phyloP scores from a whole-genome alignment of 1,284 basidiomycete species.

The Apiotrichum sp. region DNA sequence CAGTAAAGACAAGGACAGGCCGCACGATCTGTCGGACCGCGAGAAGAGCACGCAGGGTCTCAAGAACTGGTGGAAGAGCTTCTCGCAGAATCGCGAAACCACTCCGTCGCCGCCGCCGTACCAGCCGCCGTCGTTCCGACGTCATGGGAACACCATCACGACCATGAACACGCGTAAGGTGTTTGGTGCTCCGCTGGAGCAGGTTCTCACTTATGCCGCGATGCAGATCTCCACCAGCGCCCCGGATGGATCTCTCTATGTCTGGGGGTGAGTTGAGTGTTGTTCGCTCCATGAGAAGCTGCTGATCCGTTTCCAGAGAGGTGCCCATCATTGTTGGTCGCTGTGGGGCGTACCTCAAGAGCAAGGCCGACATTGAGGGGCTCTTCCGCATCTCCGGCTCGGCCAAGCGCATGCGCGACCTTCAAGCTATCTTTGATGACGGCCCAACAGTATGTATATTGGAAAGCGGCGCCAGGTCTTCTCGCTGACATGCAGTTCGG shows the following conservation, averaged over 20 bases:
- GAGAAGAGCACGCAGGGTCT: conserved; percentile 49
- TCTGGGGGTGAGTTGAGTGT: conserved; percentile 57
- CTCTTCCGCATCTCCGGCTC: conserved; percentile 92
- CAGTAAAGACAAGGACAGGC: neutral
- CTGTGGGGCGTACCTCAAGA: conserved; percentile 87
- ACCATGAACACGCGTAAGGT: conserved; percentile 49
- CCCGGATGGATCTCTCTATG: conserved; percentile 70
- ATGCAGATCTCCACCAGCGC: conserved; percentile 91
- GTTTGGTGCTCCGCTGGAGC: conserved; percentile 77
- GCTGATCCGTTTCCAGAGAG: conserved; percentile 55
- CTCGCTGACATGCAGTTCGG: conserved; percentile 62
- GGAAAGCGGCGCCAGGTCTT: too few species aligned
- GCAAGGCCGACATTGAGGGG: conserved; percentile 88
- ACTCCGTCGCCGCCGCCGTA: conserved; percentile 1
- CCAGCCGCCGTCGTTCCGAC: conserved; percentile 6
- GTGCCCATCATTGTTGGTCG: conserved; percentile 97
- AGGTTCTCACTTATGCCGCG: conserved; percentile 77
- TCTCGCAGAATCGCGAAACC: conserved; percentile 34
- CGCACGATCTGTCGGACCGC: conserved; percentile 17
- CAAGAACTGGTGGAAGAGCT: conserved; percentile 77
- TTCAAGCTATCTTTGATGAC: conserved; percentile 82
- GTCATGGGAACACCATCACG: neutral
- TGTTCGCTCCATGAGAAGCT: conserved; percentile 8
- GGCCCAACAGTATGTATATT: conserved; percentile 72
- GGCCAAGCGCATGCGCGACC: conserved; percentile 88